Evolutionary conservation across 202 grass and related monocot species (phyloP).

Genomic region (Sporobolus alterniflorus): DNA sequence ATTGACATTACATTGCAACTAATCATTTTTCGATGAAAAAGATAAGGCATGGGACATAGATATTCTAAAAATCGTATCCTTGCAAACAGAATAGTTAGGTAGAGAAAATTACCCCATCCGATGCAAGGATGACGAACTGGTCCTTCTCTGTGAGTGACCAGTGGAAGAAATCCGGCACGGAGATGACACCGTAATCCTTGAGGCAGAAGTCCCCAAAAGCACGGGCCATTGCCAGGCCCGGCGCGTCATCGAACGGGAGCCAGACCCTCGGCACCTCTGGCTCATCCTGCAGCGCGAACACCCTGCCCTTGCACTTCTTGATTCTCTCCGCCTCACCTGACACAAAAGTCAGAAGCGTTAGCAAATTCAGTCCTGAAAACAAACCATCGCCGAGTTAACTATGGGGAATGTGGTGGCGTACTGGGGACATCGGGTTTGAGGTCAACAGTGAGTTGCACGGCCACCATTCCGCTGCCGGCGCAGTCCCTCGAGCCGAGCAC

Average conservation of each 20-base stretch:
- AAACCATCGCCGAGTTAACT: not conserved
- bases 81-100: not conserved
- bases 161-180: slow-evolving; percentile 95
- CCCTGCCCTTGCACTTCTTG: slow-evolving; percentile 93
- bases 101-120: slow-evolving; percentile 79
- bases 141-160: slow-evolving; percentile 76
- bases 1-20: slow-evolving; percentile 53
- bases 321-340: slow-evolving; percentile 94
- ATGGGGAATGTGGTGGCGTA: slow-evolving; percentile 36
- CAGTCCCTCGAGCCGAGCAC: slow-evolving; percentile 73
- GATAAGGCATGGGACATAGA: slow-evolving; percentile 27
- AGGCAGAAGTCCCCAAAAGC: slow-evolving; percentile 98
- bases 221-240: slow-evolving; percentile 91
- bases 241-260: slow-evolving; percentile 93
- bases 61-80: slow-evolving; percentile 11
- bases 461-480: slow-evolving; percentile 41
- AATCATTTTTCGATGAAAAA: slow-evolving; percentile 32
- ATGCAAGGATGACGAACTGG: slow-evolving; percentile 93
- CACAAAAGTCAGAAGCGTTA: not conserved
- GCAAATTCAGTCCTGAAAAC: not conserved
- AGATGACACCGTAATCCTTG: slow-evolving; percentile 98
- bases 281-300: slow-evolving; percentile 95
- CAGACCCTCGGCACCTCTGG: slow-evolving; percentile 97
- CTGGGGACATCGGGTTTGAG: slow-evolving; percentile 94
- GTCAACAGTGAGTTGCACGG: slow-evolving; percentile 91